Evolutionary conservation across 2,329 filamentous ascomycete genomes (phyloP), one percentile per base, ranked within the genome.

Genomic region (Mycosphaerella sp.): DNA sequence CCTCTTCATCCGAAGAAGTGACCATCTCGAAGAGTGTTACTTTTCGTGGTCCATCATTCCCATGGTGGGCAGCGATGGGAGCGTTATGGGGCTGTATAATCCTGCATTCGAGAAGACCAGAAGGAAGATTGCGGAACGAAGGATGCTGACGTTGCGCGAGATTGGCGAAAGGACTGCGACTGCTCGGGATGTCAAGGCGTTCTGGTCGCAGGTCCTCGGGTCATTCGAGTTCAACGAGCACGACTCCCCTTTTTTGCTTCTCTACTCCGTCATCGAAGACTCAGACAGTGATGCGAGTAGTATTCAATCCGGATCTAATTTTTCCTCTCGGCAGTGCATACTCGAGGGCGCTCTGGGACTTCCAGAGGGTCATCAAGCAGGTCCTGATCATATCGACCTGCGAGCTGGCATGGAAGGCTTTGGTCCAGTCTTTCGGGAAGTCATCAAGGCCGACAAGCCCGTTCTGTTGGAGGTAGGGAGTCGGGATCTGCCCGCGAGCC

Each of bases 41-140:
- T 92, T 92, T 67, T 87, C 85, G 10, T 92, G 87, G 87, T 87
- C 83, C 1, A 83, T 92, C 41, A 85, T 92, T 26, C 88, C 88
- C 0, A 76, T 92, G 58, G 80, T 92, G 1, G 87, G 87, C 2
- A 77, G 79, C 39, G 84, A 90, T 55, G 88, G 88, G 2, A 80
- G 80, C 10, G 85, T 91, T 6, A 64, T 87, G 57, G 87, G 86
- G 1, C 70, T 92, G 0, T 91, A 89, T 67, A 91, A 91, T 64
- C 87, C 87, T 2, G 81, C 84, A 0, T 92, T 91, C 60, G 88
- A 93, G 61, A 89, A 90, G 65, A 93, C 88, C 1, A 74, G 86
- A 21, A 79, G 87, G 17, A 88, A 87, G 64, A 83, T 93, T 56
- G 87, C 85, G 2, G 87, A 92, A 70, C 76, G 88, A 51, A 79